These are phyloP conservation scores for Chalciporus piperatoides DNA, from an alignment of 1,284 basidiomycete species.

Conservation along the genomic window DNA sequence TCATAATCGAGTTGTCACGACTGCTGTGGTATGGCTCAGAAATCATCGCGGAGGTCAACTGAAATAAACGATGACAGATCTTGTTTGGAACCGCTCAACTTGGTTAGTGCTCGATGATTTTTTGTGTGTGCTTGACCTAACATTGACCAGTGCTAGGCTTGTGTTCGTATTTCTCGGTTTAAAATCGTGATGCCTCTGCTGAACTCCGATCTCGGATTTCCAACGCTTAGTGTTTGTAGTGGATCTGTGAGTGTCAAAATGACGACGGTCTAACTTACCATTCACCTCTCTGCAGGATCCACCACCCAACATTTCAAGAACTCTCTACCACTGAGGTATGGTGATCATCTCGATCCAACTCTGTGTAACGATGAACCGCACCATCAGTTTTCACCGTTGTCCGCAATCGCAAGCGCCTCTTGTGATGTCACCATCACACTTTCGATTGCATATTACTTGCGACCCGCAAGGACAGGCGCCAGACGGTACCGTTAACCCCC, in stretches of 20 bases:
- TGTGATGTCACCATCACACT: slow-evolving; percentile 23
- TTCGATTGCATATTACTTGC: slow-evolving; percentile 23
- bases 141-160: slow-evolving; percentile 15
- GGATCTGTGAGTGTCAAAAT: slow-evolving; percentile 7
- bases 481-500: slow-evolving; percentile 11
- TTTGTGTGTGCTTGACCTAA: not conserved
- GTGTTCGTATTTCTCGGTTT: slow-evolving; percentile 10
- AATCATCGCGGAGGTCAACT: not conserved
- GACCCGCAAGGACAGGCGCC: slow-evolving; percentile 11
- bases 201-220: not conserved
- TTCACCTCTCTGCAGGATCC: slow-evolving; percentile 8
- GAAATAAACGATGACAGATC: slow-evolving; percentile 4
- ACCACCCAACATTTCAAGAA: slow-evolving; percentile 7
- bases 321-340: slow-evolving; percentile 7
- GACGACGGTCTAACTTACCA: too few species aligned
- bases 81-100: slow-evolving; percentile 13
- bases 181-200: not conserved
- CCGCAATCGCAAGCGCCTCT: slow-evolving; percentile 12
- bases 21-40: slow-evolving; percentile 16
- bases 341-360: not conserved
- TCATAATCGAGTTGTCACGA: slow-evolving; percentile 17
- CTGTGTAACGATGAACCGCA: not conserved
- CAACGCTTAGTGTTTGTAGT: slow-evolving; percentile 4
- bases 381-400: slow-evolving; percentile 6
- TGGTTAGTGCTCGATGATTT: slow-evolving; percentile 7